Evolutionary conservation across 2,329 filamentous ascomycete species (phyloP).

Genomic region (Nemania diffusa): DNA sequence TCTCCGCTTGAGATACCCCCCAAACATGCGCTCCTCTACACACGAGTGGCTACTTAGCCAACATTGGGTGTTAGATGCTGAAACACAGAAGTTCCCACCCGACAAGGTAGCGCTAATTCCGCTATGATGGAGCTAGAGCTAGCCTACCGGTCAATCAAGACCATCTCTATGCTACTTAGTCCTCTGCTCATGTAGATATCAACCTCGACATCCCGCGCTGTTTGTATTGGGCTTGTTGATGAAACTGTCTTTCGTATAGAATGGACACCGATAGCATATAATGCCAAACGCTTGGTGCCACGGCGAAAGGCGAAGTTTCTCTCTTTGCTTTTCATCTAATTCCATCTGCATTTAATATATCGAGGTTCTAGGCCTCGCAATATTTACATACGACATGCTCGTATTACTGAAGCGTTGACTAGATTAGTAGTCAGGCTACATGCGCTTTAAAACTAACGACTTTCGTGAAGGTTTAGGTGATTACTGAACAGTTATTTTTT

Average conservation of each 20-base stretch:
- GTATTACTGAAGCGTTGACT: not conserved
- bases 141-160: constrained; percentile 9
- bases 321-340: not conserved
- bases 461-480: not conserved
- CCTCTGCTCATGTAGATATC: constrained; percentile 33
- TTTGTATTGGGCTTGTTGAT: constrained; percentile 15
- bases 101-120: constrained; percentile 8
- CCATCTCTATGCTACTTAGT: constrained; percentile 24
- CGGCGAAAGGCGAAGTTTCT: not conserved
- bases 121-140: constrained; percentile 10
- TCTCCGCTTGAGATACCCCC: constrained; percentile 35
- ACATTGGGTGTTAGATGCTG: constrained; percentile 16
- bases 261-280: constrained; percentile 26
- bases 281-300: constrained; percentile 23
- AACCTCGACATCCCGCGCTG: constrained; percentile 12
- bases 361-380: not conserved
- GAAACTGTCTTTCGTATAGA: constrained; percentile 6
- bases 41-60: constrained; percentile 12
- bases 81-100: not conserved
- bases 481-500: not conserved
- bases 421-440: not conserved
- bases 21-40: constrained; percentile 20
- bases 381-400: not conserved
- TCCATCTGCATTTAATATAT: not conserved
- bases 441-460: not conserved